Evolutionary conservation across 345 rosid genomes (phyloP).

Genomic region (Dipteronia dyeriana): DNA sequence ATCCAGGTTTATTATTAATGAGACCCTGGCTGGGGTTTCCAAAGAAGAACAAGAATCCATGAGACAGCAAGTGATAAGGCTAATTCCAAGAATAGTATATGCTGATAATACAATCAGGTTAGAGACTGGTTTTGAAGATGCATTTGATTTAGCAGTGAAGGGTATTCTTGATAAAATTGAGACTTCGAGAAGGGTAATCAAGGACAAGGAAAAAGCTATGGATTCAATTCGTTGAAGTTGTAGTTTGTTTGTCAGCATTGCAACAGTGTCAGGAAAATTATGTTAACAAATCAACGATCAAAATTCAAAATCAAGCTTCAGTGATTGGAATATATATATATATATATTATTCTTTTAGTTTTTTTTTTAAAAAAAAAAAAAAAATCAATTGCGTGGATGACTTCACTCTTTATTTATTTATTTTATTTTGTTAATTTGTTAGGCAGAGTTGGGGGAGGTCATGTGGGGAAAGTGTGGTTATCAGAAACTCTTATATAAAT

Average conservation of each 20-base stretch:
- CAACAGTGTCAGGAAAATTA: too few relatives aligned
- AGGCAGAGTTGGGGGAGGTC: background rate
- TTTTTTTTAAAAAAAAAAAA: too few relatives aligned
- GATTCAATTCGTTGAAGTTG: too few relatives aligned
- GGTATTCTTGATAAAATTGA: conserved; percentile 26
- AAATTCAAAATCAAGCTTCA: background rate
- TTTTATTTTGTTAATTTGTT: background rate
- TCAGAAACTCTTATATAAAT: too few relatives aligned
- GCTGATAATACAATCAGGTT: background rate
- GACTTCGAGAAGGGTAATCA: background rate
- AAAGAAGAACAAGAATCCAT: conserved; percentile 14
- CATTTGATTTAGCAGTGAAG: conserved; percentile 33
- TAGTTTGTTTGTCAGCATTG: too few relatives aligned
- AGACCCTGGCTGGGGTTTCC: conserved; percentile 17
- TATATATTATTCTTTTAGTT: background rate
- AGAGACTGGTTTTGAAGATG: conserved; percentile 28
- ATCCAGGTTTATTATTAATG: conserved; percentile 1
- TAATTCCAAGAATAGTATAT: conserved; percentile 34
- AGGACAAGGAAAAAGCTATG: background rate
- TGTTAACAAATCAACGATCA: too few relatives aligned
- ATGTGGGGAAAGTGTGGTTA: background rate
- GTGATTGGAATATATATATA: background rate
- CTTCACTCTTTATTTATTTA: background rate
- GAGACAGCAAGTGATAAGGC: conserved; percentile 27
- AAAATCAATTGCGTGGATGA: background rate